A percentile compares a stretch with the other conserved stretches of the same genome.
These are phyloP conservation scores for Candida rishiriensis DNA, from an alignment of 805 yeast genomes.

Conservation along the genomic window DNA sequence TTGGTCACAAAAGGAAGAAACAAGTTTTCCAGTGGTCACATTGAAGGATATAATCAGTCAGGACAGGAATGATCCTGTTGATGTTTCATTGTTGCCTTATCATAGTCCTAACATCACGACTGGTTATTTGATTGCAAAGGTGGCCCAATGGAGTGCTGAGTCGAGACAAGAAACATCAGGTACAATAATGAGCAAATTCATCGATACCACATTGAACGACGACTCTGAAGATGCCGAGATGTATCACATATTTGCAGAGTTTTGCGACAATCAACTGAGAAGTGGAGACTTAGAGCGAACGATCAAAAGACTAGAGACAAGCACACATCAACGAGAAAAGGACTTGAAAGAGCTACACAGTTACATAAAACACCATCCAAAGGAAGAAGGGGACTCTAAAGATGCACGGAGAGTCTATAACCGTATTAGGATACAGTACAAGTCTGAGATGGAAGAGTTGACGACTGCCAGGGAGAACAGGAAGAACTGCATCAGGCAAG, in stretches of 20 bases:
- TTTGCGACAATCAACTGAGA: conserved; percentile 64
- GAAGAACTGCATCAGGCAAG: conserved; percentile 37
- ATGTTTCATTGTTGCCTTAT: conserved; percentile 2
- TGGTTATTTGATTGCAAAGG: conserved; percentile 26
- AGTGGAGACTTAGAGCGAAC: conserved; percentile 40
- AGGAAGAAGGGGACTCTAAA: conserved; percentile 42
- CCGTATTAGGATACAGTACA: conserved; percentile 44
- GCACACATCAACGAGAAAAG: conserved; percentile 30
- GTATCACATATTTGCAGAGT: conserved; percentile 60
- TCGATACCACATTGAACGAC: conserved; percentile 34
- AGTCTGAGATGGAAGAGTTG: conserved; percentile 46
- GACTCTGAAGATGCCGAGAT: conserved; percentile 34
- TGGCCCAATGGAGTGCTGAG: conserved; percentile 67
- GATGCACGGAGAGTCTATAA: conserved; percentile 49
- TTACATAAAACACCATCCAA: conserved; percentile 37
- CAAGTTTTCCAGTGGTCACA: conserved; percentile 51
- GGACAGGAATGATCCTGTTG: conserved; percentile 6
- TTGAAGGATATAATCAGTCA: conserved; percentile 32
- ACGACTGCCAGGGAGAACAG: conserved; percentile 34
- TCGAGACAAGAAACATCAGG: conserved; percentile 67
- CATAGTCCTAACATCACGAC: conserved; percentile 10
- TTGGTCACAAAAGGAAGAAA: conserved; percentile 58
- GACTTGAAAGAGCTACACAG: conserved; percentile 48
- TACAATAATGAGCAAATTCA: conserved; percentile 51
- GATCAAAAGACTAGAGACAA: conserved; percentile 33